Conservation (phyloP, 2,329 filamentous ascomycete species). For the Ophiostoma fasciatum region DNA sequence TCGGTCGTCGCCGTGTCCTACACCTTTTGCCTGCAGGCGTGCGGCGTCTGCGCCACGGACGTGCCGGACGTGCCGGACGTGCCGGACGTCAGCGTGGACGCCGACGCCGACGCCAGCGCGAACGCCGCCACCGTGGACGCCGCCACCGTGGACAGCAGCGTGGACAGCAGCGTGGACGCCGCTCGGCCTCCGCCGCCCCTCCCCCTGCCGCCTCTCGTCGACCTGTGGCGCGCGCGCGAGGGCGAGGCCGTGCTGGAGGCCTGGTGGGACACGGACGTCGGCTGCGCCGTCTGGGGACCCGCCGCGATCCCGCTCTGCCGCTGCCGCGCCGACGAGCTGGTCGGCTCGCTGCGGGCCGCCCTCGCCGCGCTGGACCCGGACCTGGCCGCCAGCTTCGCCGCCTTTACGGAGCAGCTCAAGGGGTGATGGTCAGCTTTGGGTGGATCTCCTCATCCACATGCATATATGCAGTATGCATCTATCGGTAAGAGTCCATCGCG, state of each 20-base stretch:
- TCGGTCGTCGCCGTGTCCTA: conserved; percentile 5
- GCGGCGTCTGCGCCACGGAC: background rate
- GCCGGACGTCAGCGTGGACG: background rate
- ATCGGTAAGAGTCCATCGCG: too few relatives aligned
- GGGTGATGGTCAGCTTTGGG: too few relatives aligned
- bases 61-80: background rate
- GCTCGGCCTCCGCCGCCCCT: too few relatives aligned
- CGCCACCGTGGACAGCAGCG: background rate
- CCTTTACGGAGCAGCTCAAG: background rate
- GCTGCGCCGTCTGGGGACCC: conserved; percentile 1
- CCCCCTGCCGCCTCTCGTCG: too few relatives aligned
- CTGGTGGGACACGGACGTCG: background rate
- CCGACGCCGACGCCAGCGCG: too few relatives aligned
- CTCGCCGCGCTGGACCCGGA: background rate
- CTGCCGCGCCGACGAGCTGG: background rate
- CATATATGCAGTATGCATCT: too few relatives aligned
- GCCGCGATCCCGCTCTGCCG: background rate
- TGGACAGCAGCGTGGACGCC: too few relatives aligned
- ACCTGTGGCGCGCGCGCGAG: background rate
- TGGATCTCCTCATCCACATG: too few relatives aligned
- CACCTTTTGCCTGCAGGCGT: conserved; percentile 2
- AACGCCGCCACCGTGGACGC: background rate
- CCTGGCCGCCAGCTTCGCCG: background rate
- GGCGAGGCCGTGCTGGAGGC: background rate
- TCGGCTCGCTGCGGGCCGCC: background rate